Base-by-base conservation (phyloP, 768 basidiomycete genomes). In the Tubosaeta brunneosetosa region DNA sequence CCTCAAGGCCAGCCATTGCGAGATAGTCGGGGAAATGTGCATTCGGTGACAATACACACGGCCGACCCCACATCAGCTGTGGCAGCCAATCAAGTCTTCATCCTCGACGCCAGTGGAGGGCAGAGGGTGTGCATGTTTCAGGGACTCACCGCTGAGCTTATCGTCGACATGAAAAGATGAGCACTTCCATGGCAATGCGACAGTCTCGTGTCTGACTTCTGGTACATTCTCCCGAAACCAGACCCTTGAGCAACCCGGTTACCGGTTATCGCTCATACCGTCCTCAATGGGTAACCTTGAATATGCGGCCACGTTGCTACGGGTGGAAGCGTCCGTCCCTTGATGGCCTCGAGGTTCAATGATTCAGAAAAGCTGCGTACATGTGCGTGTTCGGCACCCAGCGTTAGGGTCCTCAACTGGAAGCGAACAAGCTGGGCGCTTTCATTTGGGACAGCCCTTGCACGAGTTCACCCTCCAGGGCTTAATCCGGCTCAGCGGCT, bases 81-180 rank as follows among this genome's bases (percentile, higher is more conserved):
- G 63, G 63, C 61, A 64, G 61, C 58, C 55, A 55, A 58, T 64
- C 57, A 37, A 36, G 37, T 13, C 33, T 6, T 25, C 17, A n/a
- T n/a, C 36, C 8, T 37, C n/a, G 8, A n/a, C 14, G 14, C 22
- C 22, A 22, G 22, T 22, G 11, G 40, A 53, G 55, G 62, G 53
- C 40, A 29, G 42, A 63, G 63, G 63, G 64, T 49, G 16, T 31
- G 40, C 62, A 63, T 54, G 62, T 63, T 63, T 29, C 59, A 49
- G 62, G 62, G 55, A 50, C 40, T 48, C 10, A 31, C 29, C 29
- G 29, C 29, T 1, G 29, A 31, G 11, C 34, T 36, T 13, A 36
- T 10, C 36, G 6, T 14, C 36, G n/a, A 14, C 19, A 8, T 19
- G 5, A n/a, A 36, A 36, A 36, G 10, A 19, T 38, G 10, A n/a